phyloP scores from a whole-genome alignment of 352 stramenopile genomes.

The Globisporangium sylvaticum region DNA sequence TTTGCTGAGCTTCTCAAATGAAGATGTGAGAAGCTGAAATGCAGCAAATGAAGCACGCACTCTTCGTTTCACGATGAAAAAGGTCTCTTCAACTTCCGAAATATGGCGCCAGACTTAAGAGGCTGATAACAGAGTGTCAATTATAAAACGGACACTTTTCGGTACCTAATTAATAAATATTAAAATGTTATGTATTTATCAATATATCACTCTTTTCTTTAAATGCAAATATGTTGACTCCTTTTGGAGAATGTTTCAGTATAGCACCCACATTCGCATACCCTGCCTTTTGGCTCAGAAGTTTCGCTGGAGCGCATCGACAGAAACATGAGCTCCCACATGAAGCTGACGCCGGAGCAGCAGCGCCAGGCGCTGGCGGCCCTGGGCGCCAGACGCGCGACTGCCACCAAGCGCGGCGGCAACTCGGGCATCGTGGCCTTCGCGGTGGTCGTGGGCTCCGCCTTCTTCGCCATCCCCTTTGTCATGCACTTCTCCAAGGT shows the following conservation, averaged over 20 bases:
- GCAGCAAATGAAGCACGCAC: no score
- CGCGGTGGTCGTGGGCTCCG: constrained; percentile 38
- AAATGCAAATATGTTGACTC: no score
- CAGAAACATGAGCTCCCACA: background rate
- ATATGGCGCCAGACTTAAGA: no score
- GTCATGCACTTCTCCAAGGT: constrained; percentile 69
- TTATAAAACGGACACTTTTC: no score
- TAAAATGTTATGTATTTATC: no score
- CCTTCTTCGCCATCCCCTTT: constrained; percentile 76
- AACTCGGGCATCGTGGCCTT: constrained; percentile 43
- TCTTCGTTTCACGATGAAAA: no score
- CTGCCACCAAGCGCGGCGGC: constrained; percentile 13
- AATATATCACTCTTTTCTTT: no score
- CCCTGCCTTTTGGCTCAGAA: background rate
- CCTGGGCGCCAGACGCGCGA: constrained; percentile 1
- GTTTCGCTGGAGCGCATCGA: background rate
- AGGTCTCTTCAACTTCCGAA: no score
- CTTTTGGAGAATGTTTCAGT: background rate
- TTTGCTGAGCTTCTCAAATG: no score
- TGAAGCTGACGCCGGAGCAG: background rate
- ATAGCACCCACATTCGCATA: background rate
- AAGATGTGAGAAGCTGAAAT: no score
- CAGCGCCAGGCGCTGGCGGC: constrained; percentile 1
- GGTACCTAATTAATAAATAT: no score
- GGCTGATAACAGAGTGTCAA: no score